Percentiles rank a stretch among this genome's conserved stretches.
phyloP scores from a whole-genome alignment of 345 rosid species.

The Dipteronia sinensis region DNA sequence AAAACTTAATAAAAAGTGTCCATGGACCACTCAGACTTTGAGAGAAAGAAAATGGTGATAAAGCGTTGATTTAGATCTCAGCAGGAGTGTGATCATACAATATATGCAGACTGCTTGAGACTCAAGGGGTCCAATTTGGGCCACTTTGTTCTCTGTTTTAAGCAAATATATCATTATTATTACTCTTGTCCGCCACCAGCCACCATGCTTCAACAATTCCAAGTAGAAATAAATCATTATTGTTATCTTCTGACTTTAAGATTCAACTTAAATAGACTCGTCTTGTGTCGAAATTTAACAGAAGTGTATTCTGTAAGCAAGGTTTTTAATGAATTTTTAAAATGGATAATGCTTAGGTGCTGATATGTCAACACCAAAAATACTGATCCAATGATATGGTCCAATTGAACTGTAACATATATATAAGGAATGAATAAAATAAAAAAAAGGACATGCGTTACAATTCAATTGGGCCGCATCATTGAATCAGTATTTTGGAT shows the following conservation, averaged over 20 bases:
- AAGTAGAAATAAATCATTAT: not conserved
- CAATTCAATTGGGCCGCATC: no score
- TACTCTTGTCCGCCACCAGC: not conserved
- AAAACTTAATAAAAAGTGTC: not conserved
- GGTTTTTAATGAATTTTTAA: no score
- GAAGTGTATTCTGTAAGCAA: no score
- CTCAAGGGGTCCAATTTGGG: constrained; percentile 2
- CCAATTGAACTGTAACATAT: no score
- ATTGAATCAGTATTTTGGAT: no score
- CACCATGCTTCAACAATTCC: not conserved
- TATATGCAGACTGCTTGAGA: not conserved
- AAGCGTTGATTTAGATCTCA: not conserved
- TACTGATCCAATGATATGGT: no score
- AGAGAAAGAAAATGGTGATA: not conserved
- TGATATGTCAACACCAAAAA: no score
- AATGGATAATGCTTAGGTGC: no score
- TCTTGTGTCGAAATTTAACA: not conserved
- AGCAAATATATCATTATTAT: not conserved
- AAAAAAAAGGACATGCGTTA: no score
- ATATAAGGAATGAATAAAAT: no score
- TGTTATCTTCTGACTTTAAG: not conserved
- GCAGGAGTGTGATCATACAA: not conserved
- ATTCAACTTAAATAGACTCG: not conserved
- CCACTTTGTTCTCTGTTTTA: not conserved
- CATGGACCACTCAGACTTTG: not conserved